Evolutionary conservation across 371 early-diverging fungal species (phyloP).

Genomic region (Umbelopsis sp.): DNA sequence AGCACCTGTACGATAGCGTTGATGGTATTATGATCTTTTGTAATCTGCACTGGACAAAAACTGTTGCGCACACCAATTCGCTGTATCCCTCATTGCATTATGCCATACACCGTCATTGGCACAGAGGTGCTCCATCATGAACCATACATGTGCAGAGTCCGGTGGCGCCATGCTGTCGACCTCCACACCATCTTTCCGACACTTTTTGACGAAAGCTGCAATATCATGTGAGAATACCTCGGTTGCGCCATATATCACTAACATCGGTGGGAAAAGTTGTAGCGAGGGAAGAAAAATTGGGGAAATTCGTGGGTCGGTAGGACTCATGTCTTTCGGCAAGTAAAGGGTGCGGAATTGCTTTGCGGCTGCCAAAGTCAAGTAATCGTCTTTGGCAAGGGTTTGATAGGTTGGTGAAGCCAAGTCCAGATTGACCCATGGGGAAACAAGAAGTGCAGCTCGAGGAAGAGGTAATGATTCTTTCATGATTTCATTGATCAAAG

Average conservation of each 20-base stretch:
- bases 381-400: slow-evolving; percentile 22
- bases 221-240: slow-evolving; percentile 39
- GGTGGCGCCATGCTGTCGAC: slow-evolving; percentile 32
- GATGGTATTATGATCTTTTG: background rate
- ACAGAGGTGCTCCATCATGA: slow-evolving; percentile 21
- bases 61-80: background rate
- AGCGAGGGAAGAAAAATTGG: slow-evolving; percentile 12
- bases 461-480: slow-evolving; percentile 29
- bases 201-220: slow-evolving; percentile 24
- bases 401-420: slow-evolving; percentile 22
- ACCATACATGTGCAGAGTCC: slow-evolving; percentile 36
- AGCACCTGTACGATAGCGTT: background rate
- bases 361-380: background rate
- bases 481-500: slow-evolving; percentile 23
- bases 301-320: background rate
- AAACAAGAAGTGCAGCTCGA: slow-evolving; percentile 32
- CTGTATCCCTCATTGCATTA: background rate
- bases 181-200: slow-evolving; percentile 30
- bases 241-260: slow-evolving; percentile 33
- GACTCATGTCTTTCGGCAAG: background rate
- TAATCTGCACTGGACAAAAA: background rate
- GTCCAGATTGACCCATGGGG: slow-evolving; percentile 41
- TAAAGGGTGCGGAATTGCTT: background rate
- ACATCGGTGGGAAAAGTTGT: slow-evolving; percentile 29
- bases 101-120: background rate